A percentile compares a stretch with the other conserved stretches of the same genome.
phyloP scores from a whole-genome alignment of 1,284 basidiomycete genomes.

The Ganoderma multipileum region DNA sequence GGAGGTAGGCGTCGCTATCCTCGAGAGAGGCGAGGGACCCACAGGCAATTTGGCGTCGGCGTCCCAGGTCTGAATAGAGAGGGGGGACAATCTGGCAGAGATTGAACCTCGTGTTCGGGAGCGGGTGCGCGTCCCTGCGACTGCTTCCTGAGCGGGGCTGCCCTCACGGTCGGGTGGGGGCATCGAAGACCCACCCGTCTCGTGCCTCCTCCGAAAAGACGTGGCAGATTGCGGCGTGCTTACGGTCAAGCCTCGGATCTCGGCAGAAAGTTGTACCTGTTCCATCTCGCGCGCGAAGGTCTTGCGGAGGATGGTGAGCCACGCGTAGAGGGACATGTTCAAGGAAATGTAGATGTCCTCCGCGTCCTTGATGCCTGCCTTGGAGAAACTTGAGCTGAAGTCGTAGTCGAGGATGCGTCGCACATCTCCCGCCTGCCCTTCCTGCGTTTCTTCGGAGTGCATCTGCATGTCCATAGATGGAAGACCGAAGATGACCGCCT shows the following conservation, averaged over 20 bases:
- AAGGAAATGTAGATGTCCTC: constrained; percentile 84
- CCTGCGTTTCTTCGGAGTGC: constrained; percentile 64
- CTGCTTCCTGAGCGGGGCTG: constrained; percentile 4
- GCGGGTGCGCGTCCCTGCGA: constrained; percentile 15
- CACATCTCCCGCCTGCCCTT: constrained; percentile 40
- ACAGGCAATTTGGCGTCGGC: constrained; percentile 20
- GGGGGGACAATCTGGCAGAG: constrained; percentile 22
- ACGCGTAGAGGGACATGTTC: constrained; percentile 80
- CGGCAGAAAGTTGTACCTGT: constrained; percentile 66
- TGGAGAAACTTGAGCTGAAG: constrained; percentile 74
- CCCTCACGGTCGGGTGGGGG: constrained; percentile 11
- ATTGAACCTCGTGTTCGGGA: constrained; percentile 24
- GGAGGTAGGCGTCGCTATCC: constrained; percentile 14
- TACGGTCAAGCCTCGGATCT: constrained; percentile 47
- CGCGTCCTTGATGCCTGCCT: constrained; percentile 56
- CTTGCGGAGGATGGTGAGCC: constrained; percentile 79
- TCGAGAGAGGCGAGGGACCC: constrained; percentile 14
- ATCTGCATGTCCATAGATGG: constrained; percentile 83
- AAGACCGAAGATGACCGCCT: constrained; percentile 78
- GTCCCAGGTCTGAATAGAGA: constrained; percentile 22
- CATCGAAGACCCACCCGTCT: constrained; percentile 12
- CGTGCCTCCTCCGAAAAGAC: constrained; percentile 34
- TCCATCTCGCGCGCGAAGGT: constrained; percentile 78
- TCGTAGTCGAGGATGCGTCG: constrained; percentile 63
- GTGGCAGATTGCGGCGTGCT: constrained; percentile 11